Evolutionary conservation across 2,329 filamentous ascomycete species (phyloP).

Genomic region (Trichoderma polysporum): DNA sequence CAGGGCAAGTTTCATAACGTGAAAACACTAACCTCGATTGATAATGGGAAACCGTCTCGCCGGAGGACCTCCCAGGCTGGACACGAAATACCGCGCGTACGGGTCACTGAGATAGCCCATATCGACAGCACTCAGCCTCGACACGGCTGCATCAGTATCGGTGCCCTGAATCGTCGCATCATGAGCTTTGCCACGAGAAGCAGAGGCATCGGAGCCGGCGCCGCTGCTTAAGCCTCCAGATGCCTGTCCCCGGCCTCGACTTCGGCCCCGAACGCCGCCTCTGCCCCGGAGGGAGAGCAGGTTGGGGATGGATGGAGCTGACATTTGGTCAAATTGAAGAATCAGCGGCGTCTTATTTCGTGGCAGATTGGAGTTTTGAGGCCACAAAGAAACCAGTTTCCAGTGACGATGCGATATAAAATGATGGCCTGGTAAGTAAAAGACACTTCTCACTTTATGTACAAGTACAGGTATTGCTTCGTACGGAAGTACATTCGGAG

Average conservation of each 20-base stretch:
- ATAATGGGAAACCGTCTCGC: conserved; percentile 82
- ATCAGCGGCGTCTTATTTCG: not conserved
- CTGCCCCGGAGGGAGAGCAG: conserved; percentile 58
- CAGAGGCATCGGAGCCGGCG: conserved; percentile 35
- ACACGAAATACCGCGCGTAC: conserved; percentile 71
- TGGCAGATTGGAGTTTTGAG: not conserved
- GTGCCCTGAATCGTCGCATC: conserved; percentile 83
- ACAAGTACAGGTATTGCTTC: not conserved
- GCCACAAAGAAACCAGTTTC: not conserved
- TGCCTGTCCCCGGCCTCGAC: conserved; percentile 39
- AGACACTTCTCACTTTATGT: not conserved
- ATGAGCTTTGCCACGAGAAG: conserved; percentile 43
- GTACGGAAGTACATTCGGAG: not conserved
- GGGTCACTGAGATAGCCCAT: conserved; percentile 81
- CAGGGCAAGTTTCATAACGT: no score
- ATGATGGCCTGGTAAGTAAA: not conserved
- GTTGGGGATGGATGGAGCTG: conserved; percentile 75
- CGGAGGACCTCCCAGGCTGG: conserved; percentile 44
- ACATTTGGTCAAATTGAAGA: conserved; percentile 50
- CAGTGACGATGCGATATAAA: not conserved
- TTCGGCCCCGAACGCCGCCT: conserved; percentile 41
- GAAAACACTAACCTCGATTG: conserved; percentile 70
- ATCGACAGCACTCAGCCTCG: conserved; percentile 82
- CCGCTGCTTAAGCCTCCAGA: conserved; percentile 31
- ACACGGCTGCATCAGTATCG: conserved; percentile 87